Base-by-base conservation (phyloP, 345 rosid genomes). In the Isatis tinctoria region DNA sequence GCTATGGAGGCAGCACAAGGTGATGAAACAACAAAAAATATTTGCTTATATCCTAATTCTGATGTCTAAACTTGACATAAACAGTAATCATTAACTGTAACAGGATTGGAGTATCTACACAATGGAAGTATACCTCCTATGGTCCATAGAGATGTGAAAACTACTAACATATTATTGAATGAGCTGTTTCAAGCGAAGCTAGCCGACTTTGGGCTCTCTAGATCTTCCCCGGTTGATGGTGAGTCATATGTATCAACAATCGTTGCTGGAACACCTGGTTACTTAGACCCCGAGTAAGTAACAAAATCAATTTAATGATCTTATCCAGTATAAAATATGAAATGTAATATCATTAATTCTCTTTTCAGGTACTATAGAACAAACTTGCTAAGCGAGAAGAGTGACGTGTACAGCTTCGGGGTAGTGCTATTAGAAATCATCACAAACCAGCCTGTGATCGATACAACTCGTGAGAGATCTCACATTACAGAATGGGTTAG, bases 21-120 rank as follows among this genome's bases (percentile, higher is more conserved):
- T 87, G 16, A 56, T 51, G 22, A 40, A 49, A 60, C 2, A 52
- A 57, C 44, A 58, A 33, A 65, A 17, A 8, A 3, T 0, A 9
- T n/a, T 52, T 45, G 48, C 6, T 24, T 60, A 58, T 16, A 11
- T 35, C 14, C 0, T 69, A 36, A 16, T 53, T 33, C 1, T 41
- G 32, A 30, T 63, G 48, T 66, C 20, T 7, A 45, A 72, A 72
- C 0, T 4, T 60, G 20, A 69, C 60, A 18, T 54, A 65, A 22
- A 45, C 2, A 11, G 37, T 27, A 28, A 27, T 22, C 26, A 26
- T 16, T 60, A 39, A 8, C 10, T 17, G 27, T 67, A 56, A 71
- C 70, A 87, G 96, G 90, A 65, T 60, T 86, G 72, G 88, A 86
- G 27, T 87, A 87, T 59, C 74, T 89, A 16, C 96, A 89, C 59